These are phyloP conservation scores for Dioscorea alata DNA, from an alignment of 106 monocot genomes.

Conservation along the genomic window DNA sequence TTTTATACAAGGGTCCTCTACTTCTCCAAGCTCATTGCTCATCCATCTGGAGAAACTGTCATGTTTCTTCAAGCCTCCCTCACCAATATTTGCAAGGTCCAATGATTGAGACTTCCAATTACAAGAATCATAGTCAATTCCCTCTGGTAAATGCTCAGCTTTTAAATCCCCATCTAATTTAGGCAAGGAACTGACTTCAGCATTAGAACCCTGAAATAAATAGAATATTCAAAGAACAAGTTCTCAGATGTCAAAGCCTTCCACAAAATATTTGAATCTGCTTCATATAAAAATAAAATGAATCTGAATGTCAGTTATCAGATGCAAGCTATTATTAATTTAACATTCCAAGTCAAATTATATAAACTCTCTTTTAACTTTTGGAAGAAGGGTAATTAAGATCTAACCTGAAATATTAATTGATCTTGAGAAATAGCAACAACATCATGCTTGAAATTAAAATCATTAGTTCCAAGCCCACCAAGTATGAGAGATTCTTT, in stretches of 20 bases:
- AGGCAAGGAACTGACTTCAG: slow-evolving; percentile 10
- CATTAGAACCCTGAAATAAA: slow-evolving; percentile 18
- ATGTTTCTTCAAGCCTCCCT: slow-evolving; percentile 72
- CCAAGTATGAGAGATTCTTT: slow-evolving; percentile 19
- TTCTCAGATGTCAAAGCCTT: too few species aligned
- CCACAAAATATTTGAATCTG: too few species aligned
- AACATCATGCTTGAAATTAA: slow-evolving; percentile 14
- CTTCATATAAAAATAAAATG: too few species aligned
- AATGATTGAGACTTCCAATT: slow-evolving; percentile 55
- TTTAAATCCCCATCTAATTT: background rate
- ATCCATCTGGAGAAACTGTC: slow-evolving; percentile 96
- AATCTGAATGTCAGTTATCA: too few species aligned
- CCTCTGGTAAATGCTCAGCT: background rate
- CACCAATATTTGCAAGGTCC: slow-evolving; percentile 42
- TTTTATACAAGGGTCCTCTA: slow-evolving; percentile 52
- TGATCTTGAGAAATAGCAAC: slow-evolving; percentile 15
- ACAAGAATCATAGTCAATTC: background rate
- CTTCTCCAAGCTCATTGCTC: slow-evolving; percentile 87
- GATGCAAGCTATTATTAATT: too few species aligned
- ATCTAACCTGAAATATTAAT: slow-evolving; percentile 35
- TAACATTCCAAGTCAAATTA: too few species aligned
- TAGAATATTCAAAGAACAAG: too few species aligned
- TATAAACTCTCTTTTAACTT: too few species aligned
- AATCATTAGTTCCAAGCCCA: slow-evolving; percentile 19
- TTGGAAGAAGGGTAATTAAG: background rate